Evolutionary conservation across 257 asterid genomes (phyloP).

Genomic region (Coffea canephora): DNA sequence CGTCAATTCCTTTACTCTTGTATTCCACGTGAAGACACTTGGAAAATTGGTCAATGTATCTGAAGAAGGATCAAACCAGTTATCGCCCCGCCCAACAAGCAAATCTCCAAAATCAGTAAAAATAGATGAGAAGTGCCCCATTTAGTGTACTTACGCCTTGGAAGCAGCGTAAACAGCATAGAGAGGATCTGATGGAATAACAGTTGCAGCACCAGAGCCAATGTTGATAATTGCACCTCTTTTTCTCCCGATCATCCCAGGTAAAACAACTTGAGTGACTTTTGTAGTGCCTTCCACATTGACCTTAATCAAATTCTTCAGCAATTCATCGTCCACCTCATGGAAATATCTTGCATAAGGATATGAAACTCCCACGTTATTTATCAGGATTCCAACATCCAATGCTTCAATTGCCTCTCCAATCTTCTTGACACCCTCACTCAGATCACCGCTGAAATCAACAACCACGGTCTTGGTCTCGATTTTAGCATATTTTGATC

Average conservation of each 20-base stretch:
- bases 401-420: constrained; percentile 60
- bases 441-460: constrained; percentile 79
- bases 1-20: constrained; percentile 23
- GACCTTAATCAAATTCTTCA: constrained; percentile 75
- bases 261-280: constrained; percentile 80
- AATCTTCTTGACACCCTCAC: constrained; percentile 70
- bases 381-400: constrained; percentile 79
- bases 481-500: too few relatives aligned
- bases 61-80: background rate
- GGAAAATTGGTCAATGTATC: constrained; percentile 25
- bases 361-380: constrained; percentile 83
- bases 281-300: constrained; percentile 86
- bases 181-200: constrained; percentile 90
- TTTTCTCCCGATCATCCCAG: constrained; percentile 82
- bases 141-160: too few relatives aligned
- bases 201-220: constrained; percentile 91
- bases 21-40: constrained; percentile 21
- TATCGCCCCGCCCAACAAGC: too few relatives aligned
- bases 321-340: constrained; percentile 77
- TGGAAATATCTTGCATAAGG: constrained; percentile 88
- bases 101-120: too few relatives aligned
- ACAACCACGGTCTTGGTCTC: constrained; percentile 74
- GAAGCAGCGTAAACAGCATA: constrained; percentile 45
- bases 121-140: too few relatives aligned
- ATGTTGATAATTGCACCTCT: constrained; percentile 89